Conservation (phyloP, 345 rosid species). For the Arabis hirsuta region DNA sequence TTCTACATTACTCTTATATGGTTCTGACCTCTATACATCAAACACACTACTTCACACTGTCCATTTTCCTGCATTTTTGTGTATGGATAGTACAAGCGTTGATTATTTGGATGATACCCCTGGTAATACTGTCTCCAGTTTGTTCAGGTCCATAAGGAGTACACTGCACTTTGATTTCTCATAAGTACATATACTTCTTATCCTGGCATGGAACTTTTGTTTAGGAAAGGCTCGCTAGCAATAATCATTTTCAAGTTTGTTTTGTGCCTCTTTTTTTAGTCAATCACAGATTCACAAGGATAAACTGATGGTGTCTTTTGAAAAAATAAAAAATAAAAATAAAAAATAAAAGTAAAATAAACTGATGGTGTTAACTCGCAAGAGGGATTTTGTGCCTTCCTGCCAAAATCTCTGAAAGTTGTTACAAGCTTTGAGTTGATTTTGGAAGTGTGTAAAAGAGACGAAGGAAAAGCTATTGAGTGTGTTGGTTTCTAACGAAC, state of each 20-base stretch:
- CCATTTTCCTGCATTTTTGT: no score
- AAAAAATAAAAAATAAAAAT: no score
- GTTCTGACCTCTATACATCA: constrained; percentile 5
- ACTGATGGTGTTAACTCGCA: not conserved
- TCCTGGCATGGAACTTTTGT: not conserved
- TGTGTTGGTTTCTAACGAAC: constrained; percentile 43
- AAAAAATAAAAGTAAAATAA: no score
- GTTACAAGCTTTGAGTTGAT: not conserved
- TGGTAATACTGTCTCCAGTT: constrained; percentile 51
- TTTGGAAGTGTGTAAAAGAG: constrained; percentile 38
- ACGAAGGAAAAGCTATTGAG: constrained; percentile 69
- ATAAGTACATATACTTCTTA: not conserved
- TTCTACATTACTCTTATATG: constrained; percentile 11
- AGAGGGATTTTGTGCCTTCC: not conserved
- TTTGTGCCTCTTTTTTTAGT: no score
- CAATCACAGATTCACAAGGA: no score
- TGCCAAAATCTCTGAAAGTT: not conserved
- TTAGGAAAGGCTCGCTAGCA: no score
- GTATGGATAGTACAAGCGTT: constrained; percentile 49
- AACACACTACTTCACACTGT: not conserved
- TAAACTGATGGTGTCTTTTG: no score
- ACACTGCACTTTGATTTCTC: constrained; percentile 58
- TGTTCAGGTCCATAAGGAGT: constrained; percentile 56
- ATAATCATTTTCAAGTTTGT: no score
- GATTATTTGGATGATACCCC: constrained; percentile 70